These are phyloP conservation scores for Oenanthe sinensis DNA, from an alignment of 129 eudicot species.

Conservation along the genomic window DNA sequence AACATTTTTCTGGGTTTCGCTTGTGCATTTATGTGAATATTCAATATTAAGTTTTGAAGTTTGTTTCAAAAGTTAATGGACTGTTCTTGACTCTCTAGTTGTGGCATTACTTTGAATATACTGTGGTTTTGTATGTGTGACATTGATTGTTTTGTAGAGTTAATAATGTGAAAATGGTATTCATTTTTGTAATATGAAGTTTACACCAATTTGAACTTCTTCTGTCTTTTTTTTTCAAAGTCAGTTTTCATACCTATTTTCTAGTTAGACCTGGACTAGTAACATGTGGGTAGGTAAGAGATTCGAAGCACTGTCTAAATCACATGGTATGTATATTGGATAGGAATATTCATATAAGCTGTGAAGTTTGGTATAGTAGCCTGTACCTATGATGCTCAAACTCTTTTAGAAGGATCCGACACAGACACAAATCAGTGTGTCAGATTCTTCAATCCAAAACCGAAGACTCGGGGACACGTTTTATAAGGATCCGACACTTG, in stretches of 20 bases:
- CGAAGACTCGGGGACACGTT: too few species aligned
- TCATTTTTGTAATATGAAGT: not conserved
- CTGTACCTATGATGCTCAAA: too few species aligned
- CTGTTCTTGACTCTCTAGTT: not conserved
- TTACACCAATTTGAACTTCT: not conserved
- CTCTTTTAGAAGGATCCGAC: too few species aligned
- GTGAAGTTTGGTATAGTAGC: not conserved
- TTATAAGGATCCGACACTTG: too few species aligned
- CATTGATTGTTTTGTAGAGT: not conserved
- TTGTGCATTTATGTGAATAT: not conserved
- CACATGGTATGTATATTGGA: not conserved
- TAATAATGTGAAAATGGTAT: not conserved
- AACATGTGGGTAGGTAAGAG: not conserved
- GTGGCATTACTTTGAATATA: not conserved
- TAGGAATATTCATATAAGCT: not conserved
- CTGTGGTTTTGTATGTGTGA: not conserved
- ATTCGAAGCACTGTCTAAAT: not conserved
- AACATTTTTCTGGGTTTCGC: not conserved
- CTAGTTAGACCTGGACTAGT: not conserved
- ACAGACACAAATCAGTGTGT: too few species aligned
- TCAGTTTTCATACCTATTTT: not conserved
- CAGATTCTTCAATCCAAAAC: too few species aligned
- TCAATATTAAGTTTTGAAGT: not conserved
- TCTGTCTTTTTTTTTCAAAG: not conserved
- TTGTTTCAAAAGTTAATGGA: not conserved